Evolutionary conservation across 345 rosid genomes (phyloP).

Genomic region (Eutrema yunnanense): DNA sequence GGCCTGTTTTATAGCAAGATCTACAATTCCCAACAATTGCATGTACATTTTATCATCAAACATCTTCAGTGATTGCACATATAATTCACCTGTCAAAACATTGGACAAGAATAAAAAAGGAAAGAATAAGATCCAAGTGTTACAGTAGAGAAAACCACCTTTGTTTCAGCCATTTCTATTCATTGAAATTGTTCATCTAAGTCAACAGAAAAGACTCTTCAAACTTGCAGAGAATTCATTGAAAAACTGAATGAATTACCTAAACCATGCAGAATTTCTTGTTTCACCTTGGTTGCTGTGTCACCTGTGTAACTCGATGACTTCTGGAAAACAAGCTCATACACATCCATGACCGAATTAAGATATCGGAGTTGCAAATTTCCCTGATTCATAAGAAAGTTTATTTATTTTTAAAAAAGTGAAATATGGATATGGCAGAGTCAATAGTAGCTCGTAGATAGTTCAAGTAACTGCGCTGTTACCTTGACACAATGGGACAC

Average conservation of each 20-base stretch:
- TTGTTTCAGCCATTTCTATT: neutral
- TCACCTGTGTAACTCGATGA: conserved; percentile 50
- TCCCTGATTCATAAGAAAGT: conserved; percentile 16
- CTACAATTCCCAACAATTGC: conserved; percentile 66
- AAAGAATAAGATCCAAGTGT: conserved; percentile 14
- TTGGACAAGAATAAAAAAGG: conserved; percentile 10
- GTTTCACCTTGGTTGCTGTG: conserved; percentile 74
- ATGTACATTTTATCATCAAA: conserved; percentile 77
- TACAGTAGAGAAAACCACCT: neutral
- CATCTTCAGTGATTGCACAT: conserved; percentile 75
- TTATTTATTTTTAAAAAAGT: neutral
- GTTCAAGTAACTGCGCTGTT: conserved; percentile 13
- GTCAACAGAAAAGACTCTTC: neutral
- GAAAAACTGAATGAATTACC: conserved; percentile 46
- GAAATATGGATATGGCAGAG: neutral
- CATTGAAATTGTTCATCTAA: neutral
- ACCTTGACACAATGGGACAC: conserved; percentile 79
- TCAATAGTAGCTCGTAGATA: neutral
- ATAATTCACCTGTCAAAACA: conserved; percentile 70
- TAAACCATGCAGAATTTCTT: conserved; percentile 82
- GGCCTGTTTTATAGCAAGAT: conserved; percentile 62
- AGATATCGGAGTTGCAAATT: conserved; percentile 69
- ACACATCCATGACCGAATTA: conserved; percentile 69
- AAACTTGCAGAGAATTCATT: neutral
- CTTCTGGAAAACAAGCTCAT: conserved; percentile 71